Percentiles rank a stretch among this genome's conserved stretches.
phyloP scores from a whole-genome alignment of 495 filamentous ascomycete species.

The Aspergillus affinis region DNA sequence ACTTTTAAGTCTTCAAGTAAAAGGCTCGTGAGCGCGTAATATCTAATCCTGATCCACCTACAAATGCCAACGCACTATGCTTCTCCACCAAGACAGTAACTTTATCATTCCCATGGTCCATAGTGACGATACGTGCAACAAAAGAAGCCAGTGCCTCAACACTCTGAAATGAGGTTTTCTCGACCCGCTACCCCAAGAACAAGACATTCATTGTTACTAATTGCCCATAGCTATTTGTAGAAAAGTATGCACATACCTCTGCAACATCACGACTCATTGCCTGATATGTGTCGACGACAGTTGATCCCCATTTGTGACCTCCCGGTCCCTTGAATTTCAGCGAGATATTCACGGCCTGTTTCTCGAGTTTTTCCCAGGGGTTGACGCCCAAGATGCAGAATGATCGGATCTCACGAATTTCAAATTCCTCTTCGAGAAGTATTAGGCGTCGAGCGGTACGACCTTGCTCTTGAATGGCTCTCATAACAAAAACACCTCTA shows the following conservation, averaged over 20 bases:
- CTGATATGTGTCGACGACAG: constrained; percentile 20
- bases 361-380: constrained; percentile 43
- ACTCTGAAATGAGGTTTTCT: constrained; percentile 40
- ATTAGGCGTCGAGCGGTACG: constrained; percentile 3
- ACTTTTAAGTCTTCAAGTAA: no score
- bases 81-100: constrained; percentile 45
- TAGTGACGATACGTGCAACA: constrained; percentile 37
- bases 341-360: constrained; percentile 42
- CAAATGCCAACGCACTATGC: constrained; percentile 45
- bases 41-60: constrained; percentile 41
- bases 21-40: constrained; percentile 38
- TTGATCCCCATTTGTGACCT: constrained; percentile 17
- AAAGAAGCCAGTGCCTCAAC: constrained; percentile 44
- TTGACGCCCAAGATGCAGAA: constrained; percentile 46
- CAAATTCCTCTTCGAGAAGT: constrained; percentile 20
- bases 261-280: constrained; percentile 19
- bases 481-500: constrained; percentile 9
- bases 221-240: no score
- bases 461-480: constrained; percentile 8
- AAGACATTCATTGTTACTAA: not conserved
- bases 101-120: constrained; percentile 34
- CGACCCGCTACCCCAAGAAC: constrained; percentile 29
- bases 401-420: constrained; percentile 21
- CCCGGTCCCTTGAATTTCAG: constrained; percentile 31
- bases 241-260: constrained; percentile 15